phyloP scores from a whole-genome alignment of 441 rosid genomes.

The Breynia disticha region DNA sequence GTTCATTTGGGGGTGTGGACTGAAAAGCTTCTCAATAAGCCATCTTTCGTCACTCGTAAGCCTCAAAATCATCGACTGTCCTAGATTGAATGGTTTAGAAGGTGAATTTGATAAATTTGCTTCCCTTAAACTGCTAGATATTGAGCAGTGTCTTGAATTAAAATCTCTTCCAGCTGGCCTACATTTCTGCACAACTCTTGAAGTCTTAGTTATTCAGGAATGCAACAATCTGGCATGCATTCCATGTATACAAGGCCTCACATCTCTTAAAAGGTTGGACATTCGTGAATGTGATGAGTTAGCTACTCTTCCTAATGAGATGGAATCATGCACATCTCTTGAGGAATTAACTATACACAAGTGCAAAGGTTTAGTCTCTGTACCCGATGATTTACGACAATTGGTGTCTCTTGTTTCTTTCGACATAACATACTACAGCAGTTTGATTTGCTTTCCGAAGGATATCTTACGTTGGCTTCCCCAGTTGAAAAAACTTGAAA shows the following conservation, averaged over 20 bases:
- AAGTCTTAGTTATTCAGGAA: background rate
- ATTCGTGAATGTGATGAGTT: background rate
- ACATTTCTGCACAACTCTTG: constrained; percentile 8
- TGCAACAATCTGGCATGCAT: constrained; percentile 6
- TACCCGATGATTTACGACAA: constrained; percentile 3
- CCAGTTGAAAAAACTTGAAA: constrained; percentile 8
- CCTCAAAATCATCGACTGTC: constrained; percentile 1
- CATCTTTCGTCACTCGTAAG: constrained; percentile 7
- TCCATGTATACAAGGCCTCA: background rate
- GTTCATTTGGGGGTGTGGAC: background rate
- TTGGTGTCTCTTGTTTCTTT: constrained; percentile 1
- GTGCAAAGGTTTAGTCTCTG: constrained; percentile 6
- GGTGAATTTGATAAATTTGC: background rate
- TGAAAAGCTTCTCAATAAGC: constrained; percentile 4
- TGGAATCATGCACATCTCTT: constrained; percentile 10
- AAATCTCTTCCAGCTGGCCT: background rate
- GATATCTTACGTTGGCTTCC: constrained; percentile 6
- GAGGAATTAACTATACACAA: background rate
- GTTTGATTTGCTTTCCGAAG: constrained; percentile 1
- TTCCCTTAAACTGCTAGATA: background rate
- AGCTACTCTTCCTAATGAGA: constrained; percentile 2
- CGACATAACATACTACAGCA: background rate
- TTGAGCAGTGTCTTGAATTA: background rate
- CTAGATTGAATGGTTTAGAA: background rate
- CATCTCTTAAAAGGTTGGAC: background rate